A percentile compares a stretch with the other conserved stretches of the same genome.
Evolutionary conservation across 768 basidiomycete genomes (phyloP).

Genomic region (Suillus cothurnatus): DNA sequence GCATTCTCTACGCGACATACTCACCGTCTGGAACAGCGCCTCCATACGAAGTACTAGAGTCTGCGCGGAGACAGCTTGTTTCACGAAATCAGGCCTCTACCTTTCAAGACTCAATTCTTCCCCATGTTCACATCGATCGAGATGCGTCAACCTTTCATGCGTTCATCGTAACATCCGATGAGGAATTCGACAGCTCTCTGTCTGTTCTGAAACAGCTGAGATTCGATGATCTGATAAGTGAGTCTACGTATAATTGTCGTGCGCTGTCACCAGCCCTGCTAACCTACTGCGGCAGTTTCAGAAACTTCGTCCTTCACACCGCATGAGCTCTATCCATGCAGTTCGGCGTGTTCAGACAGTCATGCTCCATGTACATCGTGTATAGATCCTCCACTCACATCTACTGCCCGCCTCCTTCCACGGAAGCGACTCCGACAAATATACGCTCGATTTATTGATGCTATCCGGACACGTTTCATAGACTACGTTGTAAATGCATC

Average conservation of each 20-base stretch:
- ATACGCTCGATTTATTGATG: conserved; percentile 56
- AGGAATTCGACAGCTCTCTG: conserved; percentile 32
- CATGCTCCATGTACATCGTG: conserved; percentile 43
- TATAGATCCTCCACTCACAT: conserved; percentile 26
- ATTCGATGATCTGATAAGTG: conserved; percentile 56
- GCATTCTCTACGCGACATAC: conserved; percentile 51
- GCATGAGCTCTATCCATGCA: conserved; percentile 55
- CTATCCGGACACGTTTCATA: conserved; percentile 54
- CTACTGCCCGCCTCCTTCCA: conserved; percentile 45
- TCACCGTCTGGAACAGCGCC: conserved; percentile 29
- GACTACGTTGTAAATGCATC: conserved; percentile 54
- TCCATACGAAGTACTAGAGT: conserved; percentile 50
- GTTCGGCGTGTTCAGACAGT: conserved; percentile 44
- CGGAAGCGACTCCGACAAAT: conserved; percentile 44
- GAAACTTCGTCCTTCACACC: conserved; percentile 49
- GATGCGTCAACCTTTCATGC: conserved; percentile 53
- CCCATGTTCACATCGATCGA: conserved; percentile 49
- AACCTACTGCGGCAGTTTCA: conserved; percentile 34
- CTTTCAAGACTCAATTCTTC: conserved; percentile 53
- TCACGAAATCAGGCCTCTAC: conserved; percentile 37
- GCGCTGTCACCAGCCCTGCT: conserved; percentile 13
- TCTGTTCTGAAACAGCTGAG: conserved; percentile 39
- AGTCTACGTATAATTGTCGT: conserved; percentile 26
- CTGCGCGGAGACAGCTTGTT: conserved; percentile 53
- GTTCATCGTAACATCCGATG: conserved; percentile 51